phyloP scores from a whole-genome alignment of 257 asterid genomes.

The Scutellaria barbata region DNA sequence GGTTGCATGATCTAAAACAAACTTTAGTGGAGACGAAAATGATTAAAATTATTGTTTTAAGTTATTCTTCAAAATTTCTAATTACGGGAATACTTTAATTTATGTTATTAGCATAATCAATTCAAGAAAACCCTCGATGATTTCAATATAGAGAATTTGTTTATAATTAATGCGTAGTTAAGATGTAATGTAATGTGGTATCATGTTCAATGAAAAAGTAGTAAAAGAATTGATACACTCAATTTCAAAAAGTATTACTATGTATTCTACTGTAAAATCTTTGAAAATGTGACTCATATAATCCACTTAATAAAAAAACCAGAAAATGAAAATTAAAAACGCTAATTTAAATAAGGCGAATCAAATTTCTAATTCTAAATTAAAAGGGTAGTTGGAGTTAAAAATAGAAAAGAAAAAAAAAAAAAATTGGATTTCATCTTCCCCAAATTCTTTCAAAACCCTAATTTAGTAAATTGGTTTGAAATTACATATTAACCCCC shows the following conservation, averaged over 20 bases:
- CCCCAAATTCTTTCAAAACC: too few species aligned
- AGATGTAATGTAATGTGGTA: neutral
- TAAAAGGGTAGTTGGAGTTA: too few species aligned
- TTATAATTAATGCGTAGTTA: slow-evolving; percentile 7
- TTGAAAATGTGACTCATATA: slow-evolving; percentile 30
- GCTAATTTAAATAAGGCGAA: too few species aligned
- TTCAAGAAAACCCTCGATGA: neutral
- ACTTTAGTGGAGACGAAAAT: neutral
- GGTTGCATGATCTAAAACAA: neutral
- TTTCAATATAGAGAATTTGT: neutral
- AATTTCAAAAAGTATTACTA: slow-evolving; percentile 55
- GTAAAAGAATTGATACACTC: slow-evolving; percentile 52
- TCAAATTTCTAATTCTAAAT: too few species aligned
- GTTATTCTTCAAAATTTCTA: neutral
- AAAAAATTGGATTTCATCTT: too few species aligned
- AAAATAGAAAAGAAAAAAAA: too few species aligned
- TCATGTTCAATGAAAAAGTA: slow-evolving; percentile 14
- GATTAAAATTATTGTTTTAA: neutral
- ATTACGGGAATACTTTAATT: neutral
- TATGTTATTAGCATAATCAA: neutral
- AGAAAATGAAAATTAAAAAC: too few species aligned
- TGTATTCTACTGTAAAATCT: slow-evolving; percentile 46
- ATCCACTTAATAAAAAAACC: too few species aligned
- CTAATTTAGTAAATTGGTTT: too few species aligned
- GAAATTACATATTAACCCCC: too few species aligned